phyloP scores from a whole-genome alignment of 768 basidiomycete genomes.

The Boletus speciosus region DNA sequence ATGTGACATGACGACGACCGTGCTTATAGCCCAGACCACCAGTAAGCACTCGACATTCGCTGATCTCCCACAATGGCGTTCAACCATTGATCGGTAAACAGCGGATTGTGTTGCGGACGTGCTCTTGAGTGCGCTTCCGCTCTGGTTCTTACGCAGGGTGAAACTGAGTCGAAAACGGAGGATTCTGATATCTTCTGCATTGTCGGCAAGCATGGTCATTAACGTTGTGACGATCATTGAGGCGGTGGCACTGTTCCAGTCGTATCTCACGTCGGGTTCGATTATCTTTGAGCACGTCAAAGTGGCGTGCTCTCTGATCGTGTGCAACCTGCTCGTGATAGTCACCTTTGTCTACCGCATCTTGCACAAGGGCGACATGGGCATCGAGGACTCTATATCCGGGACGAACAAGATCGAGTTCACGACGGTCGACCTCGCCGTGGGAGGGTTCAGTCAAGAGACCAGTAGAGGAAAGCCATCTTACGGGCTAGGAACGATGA shows the following conservation, averaged over 20 bases:
- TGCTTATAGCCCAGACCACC: conserved; percentile 16
- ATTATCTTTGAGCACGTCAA: conserved; percentile 21
- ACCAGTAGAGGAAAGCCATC: not conserved
- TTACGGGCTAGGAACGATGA: not conserved
- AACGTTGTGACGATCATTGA: conserved; percentile 16
- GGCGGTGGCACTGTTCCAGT: not conserved
- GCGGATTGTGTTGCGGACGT: conserved; percentile 22
- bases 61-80: not conserved
- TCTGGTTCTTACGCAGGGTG: conserved; percentile 13
- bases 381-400: not conserved
- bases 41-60: conserved; percentile 12
- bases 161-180: conserved; percentile 14
- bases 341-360: conserved; percentile 13
- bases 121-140: conserved; percentile 20
- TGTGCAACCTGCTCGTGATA: conserved; percentile 24
- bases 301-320: conserved; percentile 10
- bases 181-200: conserved; percentile 17
- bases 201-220: conserved; percentile 24
- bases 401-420: not conserved
- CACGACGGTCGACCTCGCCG: conserved; percentile 9
- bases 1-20: conserved; percentile 9
- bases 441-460: not conserved
- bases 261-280: not conserved
- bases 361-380: not conserved
- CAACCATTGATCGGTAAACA: not conserved